Percentiles rank a stretch among this genome's conserved stretches.
Evolutionary conservation across 2,329 filamentous ascomycete species (phyloP).

Genomic region (Cercospora berteroae): DNA sequence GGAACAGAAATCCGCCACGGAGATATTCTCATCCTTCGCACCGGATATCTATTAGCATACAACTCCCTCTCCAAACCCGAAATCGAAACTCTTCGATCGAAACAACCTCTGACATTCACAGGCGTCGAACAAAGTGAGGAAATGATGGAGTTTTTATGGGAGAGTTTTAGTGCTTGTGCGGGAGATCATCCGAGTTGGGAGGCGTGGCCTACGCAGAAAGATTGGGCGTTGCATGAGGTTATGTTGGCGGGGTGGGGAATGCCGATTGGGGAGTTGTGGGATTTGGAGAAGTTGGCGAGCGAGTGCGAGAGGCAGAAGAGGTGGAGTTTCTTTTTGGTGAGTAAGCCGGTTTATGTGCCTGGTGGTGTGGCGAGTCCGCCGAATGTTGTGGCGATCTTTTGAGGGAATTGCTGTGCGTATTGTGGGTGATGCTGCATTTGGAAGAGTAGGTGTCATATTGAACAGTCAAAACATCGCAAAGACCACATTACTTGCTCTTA

Average conservation of each 20-base stretch:
- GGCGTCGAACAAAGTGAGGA: slow-evolving; percentile 50
- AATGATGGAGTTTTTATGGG: slow-evolving; percentile 45
- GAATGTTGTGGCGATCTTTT: slow-evolving; percentile 42
- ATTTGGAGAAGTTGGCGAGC: slow-evolving; percentile 47
- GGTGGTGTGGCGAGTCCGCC: slow-evolving; percentile 42
- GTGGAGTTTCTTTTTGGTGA: slow-evolving; percentile 51
- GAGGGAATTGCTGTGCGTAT: no score
- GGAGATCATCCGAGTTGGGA: slow-evolving; percentile 43
- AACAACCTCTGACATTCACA: slow-evolving; percentile 46
- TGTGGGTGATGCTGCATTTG: no score
- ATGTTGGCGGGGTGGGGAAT: slow-evolving; percentile 52
- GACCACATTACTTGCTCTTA: no score
- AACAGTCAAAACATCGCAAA: no score
- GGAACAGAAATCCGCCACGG: slow-evolving; percentile 56
- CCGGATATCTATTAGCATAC: slow-evolving; percentile 48
- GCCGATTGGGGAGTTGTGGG: slow-evolving; percentile 53
- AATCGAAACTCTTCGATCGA: slow-evolving; percentile 39
- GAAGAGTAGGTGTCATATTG: no score
- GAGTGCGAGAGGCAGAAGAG: slow-evolving; percentile 41
- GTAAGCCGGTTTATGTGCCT: slow-evolving; percentile 48
- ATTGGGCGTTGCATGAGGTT: slow-evolving; percentile 46
- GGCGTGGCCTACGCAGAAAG: slow-evolving; percentile 41
- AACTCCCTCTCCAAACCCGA: slow-evolving; percentile 40
- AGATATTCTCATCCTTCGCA: slow-evolving; percentile 54
- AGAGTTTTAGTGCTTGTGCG: slow-evolving; percentile 41